Evolutionary conservation across 2,329 filamentous ascomycete genomes (phyloP), one percentile per base, ranked within the genome.

Genomic region (Penicillium sp.): DNA sequence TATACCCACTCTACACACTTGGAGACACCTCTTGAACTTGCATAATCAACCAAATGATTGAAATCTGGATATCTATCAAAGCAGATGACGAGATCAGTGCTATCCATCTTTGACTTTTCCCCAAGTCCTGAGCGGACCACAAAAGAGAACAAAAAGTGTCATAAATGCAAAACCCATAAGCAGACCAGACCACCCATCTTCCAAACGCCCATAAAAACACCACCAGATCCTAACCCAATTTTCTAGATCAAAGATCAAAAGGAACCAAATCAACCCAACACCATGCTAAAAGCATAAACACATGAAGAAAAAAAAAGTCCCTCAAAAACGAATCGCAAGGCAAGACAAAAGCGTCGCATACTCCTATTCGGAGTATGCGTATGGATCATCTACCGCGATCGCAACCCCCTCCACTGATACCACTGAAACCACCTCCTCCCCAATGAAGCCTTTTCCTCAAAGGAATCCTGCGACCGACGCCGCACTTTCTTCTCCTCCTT

Each of bases 351-450:
- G 24, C 24, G 6, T 27, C 24, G 5, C 24, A 27, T 27, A 27
- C 24, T 27, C 24, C 24, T 5, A 27, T 27, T 27, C 24, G 24
- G 6, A 27, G 3, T 27, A 27, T 27, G 24, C 24, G 24, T 27
- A 24, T 19, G 37, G 33, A 19, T 31, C 39, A 41, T 58, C 56
- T 60, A 68, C 18, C 52, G 69, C 51, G 69, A 67, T 52, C 68
- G 65, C 44, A 70, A 27, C 6, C 63, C 62, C 36, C 65, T 66
- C 61, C 70, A 67, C 56, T 71, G 70, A 60, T 71, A 73, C 72
- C 72, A 74, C 50, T 69, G 66, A 49, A 55, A 69, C 69, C 58
- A 68, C 51, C 59, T 61, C 18, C 60, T 61, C 5, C 62, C 55
- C 11, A 69, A 36, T 4, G 67, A 63, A 36, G 61, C 54, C 54